These are phyloP conservation scores for Tuber indicum DNA, from an alignment of 495 filamentous ascomycete genomes.

Conservation along the genomic window DNA sequence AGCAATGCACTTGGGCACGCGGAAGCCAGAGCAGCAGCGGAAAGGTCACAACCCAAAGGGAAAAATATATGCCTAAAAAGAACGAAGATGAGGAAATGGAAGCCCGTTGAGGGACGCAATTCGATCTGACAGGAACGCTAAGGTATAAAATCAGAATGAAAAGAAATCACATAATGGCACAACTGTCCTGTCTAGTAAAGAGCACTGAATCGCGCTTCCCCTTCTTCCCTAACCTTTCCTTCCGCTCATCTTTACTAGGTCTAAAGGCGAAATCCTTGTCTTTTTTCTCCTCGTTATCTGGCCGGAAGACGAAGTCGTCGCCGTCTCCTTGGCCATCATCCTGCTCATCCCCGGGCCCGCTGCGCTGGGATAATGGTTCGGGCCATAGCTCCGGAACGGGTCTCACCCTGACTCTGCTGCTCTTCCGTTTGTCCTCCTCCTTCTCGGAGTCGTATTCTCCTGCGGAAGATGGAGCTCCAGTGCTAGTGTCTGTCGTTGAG, in stretches of 20 bases:
- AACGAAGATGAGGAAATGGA: background rate
- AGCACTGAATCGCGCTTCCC: background rate
- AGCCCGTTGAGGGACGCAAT: background rate
- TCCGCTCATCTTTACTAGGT: constrained; percentile 16
- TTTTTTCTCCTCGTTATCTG: constrained; percentile 4
- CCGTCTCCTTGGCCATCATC: constrained; percentile 8
- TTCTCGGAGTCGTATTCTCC: constrained; percentile 8
- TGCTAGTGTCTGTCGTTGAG: constrained; percentile 17
- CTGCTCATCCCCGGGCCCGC: constrained; percentile 10
- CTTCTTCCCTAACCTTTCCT: background rate
- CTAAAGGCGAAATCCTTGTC: constrained; percentile 21
- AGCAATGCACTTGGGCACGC: background rate
- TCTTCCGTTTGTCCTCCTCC: constrained; percentile 16
- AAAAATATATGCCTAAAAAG: background rate
- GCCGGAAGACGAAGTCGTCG: constrained; percentile 2
- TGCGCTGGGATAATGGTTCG: constrained; percentile 24
- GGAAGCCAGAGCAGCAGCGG: background rate
- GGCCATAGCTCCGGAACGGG: constrained; percentile 32
- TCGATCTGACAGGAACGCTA: background rate
- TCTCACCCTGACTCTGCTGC: constrained; percentile 20
- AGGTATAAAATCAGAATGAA: background rate
- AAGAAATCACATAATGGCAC: constrained; percentile 17
- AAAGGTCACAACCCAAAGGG: background rate
- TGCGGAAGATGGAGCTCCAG: constrained; percentile 9
- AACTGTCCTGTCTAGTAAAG: constrained; percentile 20